Conservation (phyloP, 1,139 yeast genomes). For the Pichia sp. region DNA sequence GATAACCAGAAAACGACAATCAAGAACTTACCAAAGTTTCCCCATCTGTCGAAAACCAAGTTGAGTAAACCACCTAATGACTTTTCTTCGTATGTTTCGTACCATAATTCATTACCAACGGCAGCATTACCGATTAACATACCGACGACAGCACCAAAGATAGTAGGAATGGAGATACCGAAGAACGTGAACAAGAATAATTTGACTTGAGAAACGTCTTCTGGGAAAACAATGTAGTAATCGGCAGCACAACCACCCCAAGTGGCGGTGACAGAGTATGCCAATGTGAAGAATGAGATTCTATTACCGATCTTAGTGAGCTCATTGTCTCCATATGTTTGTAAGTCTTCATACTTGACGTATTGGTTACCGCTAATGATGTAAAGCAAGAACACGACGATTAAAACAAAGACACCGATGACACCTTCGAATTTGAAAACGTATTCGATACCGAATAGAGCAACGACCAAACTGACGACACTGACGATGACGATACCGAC, state of each 20-base stretch:
- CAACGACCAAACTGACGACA: slow-evolving; percentile 58
- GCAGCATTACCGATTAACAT: slow-evolving; percentile 72
- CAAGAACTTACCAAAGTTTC: slow-evolving; percentile 76
- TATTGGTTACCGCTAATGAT: slow-evolving; percentile 61
- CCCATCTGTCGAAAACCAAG: slow-evolving; percentile 73
- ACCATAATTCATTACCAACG: slow-evolving; percentile 54
- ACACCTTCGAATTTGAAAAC: slow-evolving; percentile 66
- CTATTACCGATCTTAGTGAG: slow-evolving; percentile 59
- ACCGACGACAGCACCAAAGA: slow-evolving; percentile 76
- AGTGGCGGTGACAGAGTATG: slow-evolving; percentile 80
- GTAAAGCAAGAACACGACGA: slow-evolving; percentile 68
- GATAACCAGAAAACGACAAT: slow-evolving; percentile 68
- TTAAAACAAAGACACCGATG: slow-evolving; percentile 67
- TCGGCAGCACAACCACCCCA: slow-evolving; percentile 93
- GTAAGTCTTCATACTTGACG: slow-evolving; percentile 35
- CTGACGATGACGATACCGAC: slow-evolving; percentile 75
- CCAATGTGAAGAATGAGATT: slow-evolving; percentile 69
- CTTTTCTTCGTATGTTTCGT: slow-evolving; percentile 48
- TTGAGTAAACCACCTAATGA: slow-evolving; percentile 82
- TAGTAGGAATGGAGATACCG: slow-evolving; percentile 70
- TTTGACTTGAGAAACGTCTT: slow-evolving; percentile 56
- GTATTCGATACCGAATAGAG: slow-evolving; percentile 74
- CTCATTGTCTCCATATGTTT: slow-evolving; percentile 36
- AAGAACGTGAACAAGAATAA: slow-evolving; percentile 63
- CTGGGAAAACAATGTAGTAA: slow-evolving; percentile 82